Conservation (phyloP, 768 basidiomycete species). For the Termitomyces sp. region DNA sequence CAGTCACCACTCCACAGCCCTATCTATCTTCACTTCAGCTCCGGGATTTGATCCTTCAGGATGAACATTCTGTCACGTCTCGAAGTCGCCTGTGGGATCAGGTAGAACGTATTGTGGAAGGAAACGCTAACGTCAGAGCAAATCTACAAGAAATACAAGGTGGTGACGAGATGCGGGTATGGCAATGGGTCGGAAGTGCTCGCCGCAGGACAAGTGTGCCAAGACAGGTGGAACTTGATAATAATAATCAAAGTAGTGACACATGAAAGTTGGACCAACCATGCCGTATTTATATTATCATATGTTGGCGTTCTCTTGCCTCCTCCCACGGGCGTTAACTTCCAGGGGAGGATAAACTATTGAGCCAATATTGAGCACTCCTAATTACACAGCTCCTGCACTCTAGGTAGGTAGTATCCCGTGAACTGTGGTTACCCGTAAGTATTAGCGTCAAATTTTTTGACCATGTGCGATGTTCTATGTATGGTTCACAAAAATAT, state of each 20-base stretch:
- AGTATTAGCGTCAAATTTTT: background rate
- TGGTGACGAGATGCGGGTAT: conserved; percentile 87
- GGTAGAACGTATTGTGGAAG: conserved; percentile 84
- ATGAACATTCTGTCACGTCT: conserved; percentile 68
- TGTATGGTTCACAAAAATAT: background rate
- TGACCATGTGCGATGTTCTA: background rate
- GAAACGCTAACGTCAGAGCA: conserved; percentile 85
- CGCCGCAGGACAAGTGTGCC: conserved; percentile 19
- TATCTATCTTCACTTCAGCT: conserved; percentile 85
- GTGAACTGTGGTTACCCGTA: no score
- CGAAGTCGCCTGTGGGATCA: conserved; percentile 73
- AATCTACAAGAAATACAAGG: conserved; percentile 80
- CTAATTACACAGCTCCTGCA: no score
- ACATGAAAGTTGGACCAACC: background rate
- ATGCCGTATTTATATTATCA: background rate
- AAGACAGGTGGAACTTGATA: conserved; percentile 6
- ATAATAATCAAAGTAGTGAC: background rate
- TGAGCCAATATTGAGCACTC: no score
- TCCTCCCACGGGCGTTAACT: no score
- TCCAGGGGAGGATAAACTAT: no score
- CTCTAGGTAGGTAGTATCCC: no score
- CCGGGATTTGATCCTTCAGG: conserved; percentile 80
- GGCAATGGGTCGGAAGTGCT: conserved; percentile 80
- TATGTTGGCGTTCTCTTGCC: no score
- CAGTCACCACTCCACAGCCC: conserved; percentile 66